Conservation (phyloP, 2,329 filamentous ascomycete genomes). For the Immersiporthe knoxdaviesiana region DNA sequence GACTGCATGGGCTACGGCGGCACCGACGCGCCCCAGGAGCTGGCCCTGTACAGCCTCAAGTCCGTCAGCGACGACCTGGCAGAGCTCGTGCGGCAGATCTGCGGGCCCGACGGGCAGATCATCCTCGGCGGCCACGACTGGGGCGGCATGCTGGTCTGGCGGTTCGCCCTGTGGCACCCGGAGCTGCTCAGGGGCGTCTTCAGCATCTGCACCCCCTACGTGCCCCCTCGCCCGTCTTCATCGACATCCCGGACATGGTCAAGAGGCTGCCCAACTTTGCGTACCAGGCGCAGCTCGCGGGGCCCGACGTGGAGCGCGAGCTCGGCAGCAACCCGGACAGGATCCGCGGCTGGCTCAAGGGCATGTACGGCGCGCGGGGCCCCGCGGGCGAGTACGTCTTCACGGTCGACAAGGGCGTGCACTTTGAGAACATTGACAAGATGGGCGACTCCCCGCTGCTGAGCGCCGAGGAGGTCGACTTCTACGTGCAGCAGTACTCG, state of each 20-base stretch:
- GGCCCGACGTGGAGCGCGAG: slow-evolving; percentile 64
- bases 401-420: slow-evolving; percentile 61
- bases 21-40: slow-evolving; percentile 68
- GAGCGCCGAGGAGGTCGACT: slow-evolving; percentile 71
- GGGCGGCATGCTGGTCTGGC: slow-evolving; percentile 78
- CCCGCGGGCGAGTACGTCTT: slow-evolving; percentile 61
- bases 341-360: slow-evolving; percentile 71
- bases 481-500: slow-evolving; percentile 74
- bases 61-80: slow-evolving; percentile 75
- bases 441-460: slow-evolving; percentile 63
- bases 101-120: slow-evolving; percentile 54
- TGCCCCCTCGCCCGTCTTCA: slow-evolving; percentile 55
- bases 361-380: slow-evolving; percentile 69
- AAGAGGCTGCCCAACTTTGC: slow-evolving; percentile 66
- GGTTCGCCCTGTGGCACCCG: slow-evolving; percentile 73
- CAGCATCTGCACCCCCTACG: slow-evolving; percentile 78
- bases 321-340: slow-evolving; percentile 59
- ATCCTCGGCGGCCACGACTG: slow-evolving; percentile 92
- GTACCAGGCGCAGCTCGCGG: slow-evolving; percentile 83
- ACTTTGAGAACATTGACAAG: slow-evolving; percentile 64
- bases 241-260: slow-evolving; percentile 61
- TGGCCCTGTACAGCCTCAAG: slow-evolving; percentile 71
- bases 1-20: slow-evolving; percentile 87
- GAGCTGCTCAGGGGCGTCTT: slow-evolving; percentile 75
- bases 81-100: slow-evolving; percentile 64